Conservation (phyloP, 495 filamentous ascomycete genomes). For the Neurospora discreta region DNA sequence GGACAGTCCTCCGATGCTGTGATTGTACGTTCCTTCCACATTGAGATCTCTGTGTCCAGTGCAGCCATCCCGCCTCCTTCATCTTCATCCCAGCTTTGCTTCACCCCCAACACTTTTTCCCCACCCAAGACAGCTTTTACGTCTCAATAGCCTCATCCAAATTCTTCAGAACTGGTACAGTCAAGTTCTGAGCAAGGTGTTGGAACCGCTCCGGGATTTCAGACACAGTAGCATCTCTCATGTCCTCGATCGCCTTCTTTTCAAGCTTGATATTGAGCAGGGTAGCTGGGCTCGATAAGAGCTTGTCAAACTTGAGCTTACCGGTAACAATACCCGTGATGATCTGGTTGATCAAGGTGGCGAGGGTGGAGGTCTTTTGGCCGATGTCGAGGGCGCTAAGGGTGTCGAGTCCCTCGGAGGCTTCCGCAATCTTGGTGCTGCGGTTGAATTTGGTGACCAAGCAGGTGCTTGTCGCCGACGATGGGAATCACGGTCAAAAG, state of each 20-base stretch:
- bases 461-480: slow-evolving; percentile 13
- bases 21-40: background rate
- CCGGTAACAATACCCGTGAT: slow-evolving; percentile 15
- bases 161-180: slow-evolving; percentile 15
- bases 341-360: slow-evolving; percentile 13
- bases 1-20: background rate
- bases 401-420: slow-evolving; percentile 6
- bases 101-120: background rate
- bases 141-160: slow-evolving; percentile 20
- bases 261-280: slow-evolving; percentile 21
- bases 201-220: slow-evolving; percentile 24
- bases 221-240: slow-evolving; percentile 17
- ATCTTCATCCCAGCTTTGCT: background rate
- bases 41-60: background rate
- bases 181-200: slow-evolving; percentile 13
- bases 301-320: slow-evolving; percentile 25
- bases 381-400: slow-evolving; percentile 18
- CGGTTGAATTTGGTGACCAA: slow-evolving; percentile 22
- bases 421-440: slow-evolving; percentile 19
- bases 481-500: slow-evolving; percentile 18
- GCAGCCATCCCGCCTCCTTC: background rate
- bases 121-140: slow-evolving; percentile 6
- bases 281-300: slow-evolving; percentile 21
- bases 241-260: slow-evolving; percentile 22
- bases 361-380: slow-evolving; percentile 11